Conservation (phyloP, 1,139 yeast genomes). For the Scheffersomyces insectosa region DNA sequence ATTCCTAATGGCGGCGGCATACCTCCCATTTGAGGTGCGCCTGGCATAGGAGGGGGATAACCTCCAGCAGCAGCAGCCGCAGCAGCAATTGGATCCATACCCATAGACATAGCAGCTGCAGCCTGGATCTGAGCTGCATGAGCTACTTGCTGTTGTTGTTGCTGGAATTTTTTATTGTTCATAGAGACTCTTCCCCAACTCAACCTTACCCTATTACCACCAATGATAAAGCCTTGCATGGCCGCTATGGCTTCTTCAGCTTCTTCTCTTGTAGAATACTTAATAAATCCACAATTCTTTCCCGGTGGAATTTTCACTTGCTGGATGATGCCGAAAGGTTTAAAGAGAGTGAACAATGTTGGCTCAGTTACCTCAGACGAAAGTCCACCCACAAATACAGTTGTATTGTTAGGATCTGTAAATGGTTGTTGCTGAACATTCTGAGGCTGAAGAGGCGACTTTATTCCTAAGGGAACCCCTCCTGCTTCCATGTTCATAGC, state of each 20-base stretch:
- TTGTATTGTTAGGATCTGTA: slow-evolving; percentile 81
- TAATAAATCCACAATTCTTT: slow-evolving; percentile 92
- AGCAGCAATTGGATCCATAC: slow-evolving; percentile 32
- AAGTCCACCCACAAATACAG: slow-evolving; percentile 93
- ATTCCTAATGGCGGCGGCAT: slow-evolving; percentile 10
- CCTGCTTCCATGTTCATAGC: background rate
- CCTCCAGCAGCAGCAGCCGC: slow-evolving; percentile 17
- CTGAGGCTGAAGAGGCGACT: slow-evolving; percentile 6
- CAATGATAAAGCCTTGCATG: slow-evolving; percentile 91
- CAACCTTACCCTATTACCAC: slow-evolving; percentile 79
- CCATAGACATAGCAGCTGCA: slow-evolving; percentile 38
- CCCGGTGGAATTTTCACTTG: slow-evolving; percentile 90
- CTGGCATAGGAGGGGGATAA: slow-evolving; percentile 9
- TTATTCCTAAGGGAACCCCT: slow-evolving; percentile 1
- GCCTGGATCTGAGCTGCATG: slow-evolving; percentile 39
- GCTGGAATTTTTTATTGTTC: slow-evolving; percentile 35
- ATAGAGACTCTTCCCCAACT: slow-evolving; percentile 78
- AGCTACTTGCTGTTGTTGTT: slow-evolving; percentile 34
- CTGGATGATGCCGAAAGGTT: slow-evolving; percentile 81
- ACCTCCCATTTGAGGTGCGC: slow-evolving; percentile 7
- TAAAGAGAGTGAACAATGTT: slow-evolving; percentile 70
- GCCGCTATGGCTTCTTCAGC: slow-evolving; percentile 90
- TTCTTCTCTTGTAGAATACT: slow-evolving; percentile 72
- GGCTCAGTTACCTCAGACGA: slow-evolving; percentile 76
- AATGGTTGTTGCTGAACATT: slow-evolving; percentile 24